These are phyloP conservation scores for Guyanaporus albipodus DNA, from an alignment of 768 basidiomycete species.

Conservation along the genomic window DNA sequence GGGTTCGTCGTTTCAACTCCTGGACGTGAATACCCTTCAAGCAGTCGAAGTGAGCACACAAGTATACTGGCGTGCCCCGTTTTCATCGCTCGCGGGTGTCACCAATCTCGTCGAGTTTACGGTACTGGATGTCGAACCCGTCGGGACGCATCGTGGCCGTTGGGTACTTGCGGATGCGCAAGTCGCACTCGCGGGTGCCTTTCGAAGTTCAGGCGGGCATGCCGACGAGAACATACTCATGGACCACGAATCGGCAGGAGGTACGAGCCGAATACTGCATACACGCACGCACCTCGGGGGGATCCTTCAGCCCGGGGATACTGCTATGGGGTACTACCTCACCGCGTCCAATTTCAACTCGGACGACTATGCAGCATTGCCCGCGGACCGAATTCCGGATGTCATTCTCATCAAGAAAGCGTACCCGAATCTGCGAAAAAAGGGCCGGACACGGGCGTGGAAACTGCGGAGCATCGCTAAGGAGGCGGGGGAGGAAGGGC, in stretches of 20 bases:
- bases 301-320: conserved; percentile 91
- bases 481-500: conserved; percentile 84
- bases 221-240: conserved; percentile 49
- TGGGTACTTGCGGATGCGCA: conserved; percentile 86
- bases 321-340: conserved; percentile 87
- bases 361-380: conserved; percentile 70
- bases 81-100: conserved; percentile 76
- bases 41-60: conserved; percentile 72
- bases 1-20: conserved; percentile 84
- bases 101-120: conserved; percentile 93
- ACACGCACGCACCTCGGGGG: conserved; percentile 96
- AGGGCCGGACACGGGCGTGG: conserved; percentile 82
- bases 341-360: conserved; percentile 92
- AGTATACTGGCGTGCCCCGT: conserved; percentile 90
- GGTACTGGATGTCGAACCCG: conserved; percentile 89
- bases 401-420: conserved; percentile 93
- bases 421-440: conserved; percentile 92
- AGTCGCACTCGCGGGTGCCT: conserved; percentile 80
- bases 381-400: conserved; percentile 72
- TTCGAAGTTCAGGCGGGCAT: conserved; percentile 49
- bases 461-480: conserved; percentile 88
- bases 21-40: conserved; percentile 87
- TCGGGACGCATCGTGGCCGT: conserved; percentile 64
- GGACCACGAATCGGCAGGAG: conserved; percentile 58
- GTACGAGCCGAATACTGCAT: conserved; percentile 80